A percentile compares a stretch with the other conserved stretches of the same genome.
Evolutionary conservation across 2,329 filamentous ascomycete species (phyloP).

Genomic region (Paraphoma chrysanthemicola): DNA sequence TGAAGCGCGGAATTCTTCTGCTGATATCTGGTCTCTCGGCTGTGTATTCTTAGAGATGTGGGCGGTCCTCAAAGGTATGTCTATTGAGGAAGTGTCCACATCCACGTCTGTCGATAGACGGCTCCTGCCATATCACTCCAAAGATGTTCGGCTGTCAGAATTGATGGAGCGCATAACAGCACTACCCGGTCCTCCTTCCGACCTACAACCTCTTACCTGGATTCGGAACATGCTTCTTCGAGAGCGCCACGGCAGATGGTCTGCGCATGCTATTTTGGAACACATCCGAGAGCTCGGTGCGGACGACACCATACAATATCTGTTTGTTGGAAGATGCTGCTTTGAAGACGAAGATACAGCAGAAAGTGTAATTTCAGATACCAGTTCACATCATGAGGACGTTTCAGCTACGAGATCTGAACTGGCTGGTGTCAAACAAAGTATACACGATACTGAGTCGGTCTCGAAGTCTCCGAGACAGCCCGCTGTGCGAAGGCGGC

Average conservation of each 20-base stretch:
- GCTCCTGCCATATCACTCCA: not conserved
- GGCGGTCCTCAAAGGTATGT: conserved; percentile 12
- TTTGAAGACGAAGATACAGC: not conserved
- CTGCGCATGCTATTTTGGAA: not conserved
- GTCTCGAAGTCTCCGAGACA: no score
- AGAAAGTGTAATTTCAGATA: not conserved
- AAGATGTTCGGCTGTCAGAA: not conserved
- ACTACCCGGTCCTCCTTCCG: not conserved
- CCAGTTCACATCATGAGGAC: no score
- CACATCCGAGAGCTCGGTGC: not conserved
- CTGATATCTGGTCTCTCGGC: conserved; percentile 32
- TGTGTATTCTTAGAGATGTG: conserved; percentile 28
- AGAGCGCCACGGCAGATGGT: not conserved
- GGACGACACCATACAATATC: not conserved
- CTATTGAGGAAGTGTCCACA: not conserved
- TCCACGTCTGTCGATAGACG: not conserved
- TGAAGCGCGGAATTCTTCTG: conserved; percentile 15
- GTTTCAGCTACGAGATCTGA: no score
- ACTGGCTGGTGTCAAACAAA: no score
- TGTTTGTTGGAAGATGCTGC: not conserved
- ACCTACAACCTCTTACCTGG: not conserved
- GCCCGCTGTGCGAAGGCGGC: no score
- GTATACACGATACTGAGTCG: no score
- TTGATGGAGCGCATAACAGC: not conserved
- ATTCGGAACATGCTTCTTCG: not conserved